Percentiles rank a stretch among this genome's conserved stretches.
These are phyloP conservation scores for Monilinia aucupariae DNA, from an alignment of 2,329 filamentous ascomycete genomes.

Conservation along the genomic window DNA sequence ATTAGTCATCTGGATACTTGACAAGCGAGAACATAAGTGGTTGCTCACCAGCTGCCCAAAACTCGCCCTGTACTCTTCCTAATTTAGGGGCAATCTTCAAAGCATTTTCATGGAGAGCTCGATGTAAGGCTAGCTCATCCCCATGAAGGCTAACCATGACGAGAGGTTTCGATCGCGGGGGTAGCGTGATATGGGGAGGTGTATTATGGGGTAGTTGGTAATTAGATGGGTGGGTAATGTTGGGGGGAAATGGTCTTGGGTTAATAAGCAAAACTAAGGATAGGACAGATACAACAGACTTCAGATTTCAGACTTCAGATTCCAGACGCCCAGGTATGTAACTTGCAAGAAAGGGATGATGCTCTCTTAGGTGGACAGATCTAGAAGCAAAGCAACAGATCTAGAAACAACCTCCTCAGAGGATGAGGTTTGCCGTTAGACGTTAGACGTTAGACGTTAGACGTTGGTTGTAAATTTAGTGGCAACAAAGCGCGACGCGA, in stretches of 20 bases:
- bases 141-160: constrained; percentile 3
- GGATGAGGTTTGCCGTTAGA: no score
- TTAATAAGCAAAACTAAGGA: neutral
- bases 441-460: no score
- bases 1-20: neutral
- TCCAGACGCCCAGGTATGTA: neutral
- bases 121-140: neutral
- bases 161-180: neutral
- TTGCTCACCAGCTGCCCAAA: constrained; percentile 9
- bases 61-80: neutral
- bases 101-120: constrained; percentile 3
- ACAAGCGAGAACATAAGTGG: neutral
- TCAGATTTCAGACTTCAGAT: no score
- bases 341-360: neutral
- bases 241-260: no score
- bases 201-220: neutral
- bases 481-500: no score
- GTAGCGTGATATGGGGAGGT: no score
- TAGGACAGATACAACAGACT: neutral
- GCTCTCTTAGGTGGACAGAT: no score
- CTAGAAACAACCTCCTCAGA: no score
- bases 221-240: neutral
- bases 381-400: no score
- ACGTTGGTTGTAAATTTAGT: no score
- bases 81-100: neutral